Evolutionary conservation across 352 stramenopile species (phyloP), one percentile per base, ranked within the genome.

Genomic region (Pythium monospermum): DNA sequence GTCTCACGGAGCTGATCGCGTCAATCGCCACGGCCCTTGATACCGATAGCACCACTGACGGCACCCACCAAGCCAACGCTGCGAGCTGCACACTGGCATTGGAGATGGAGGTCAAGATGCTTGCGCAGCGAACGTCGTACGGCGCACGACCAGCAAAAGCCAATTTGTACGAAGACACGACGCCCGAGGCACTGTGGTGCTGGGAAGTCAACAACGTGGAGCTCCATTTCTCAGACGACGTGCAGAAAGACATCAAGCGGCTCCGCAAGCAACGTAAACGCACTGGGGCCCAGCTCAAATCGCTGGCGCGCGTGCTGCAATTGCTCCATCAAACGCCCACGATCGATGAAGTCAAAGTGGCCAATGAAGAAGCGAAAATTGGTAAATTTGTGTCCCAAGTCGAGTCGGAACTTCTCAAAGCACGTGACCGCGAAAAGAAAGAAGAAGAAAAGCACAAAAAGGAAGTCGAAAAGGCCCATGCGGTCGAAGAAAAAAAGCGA

Each of bases 21-120:
- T 40, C 36, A 13, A 49, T 67, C n/a, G 12, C 41, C 1, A 40
- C 22, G 11, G 19, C 15, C 12, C 26, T 65, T 5, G 33, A 15
- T 7, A 13, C 12, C n/a, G 36, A 23, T 42, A 23, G 19, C 19
- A 10, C 36, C 16, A 23, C 5, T 22, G 22, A 35, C 31, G 27
- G n/a, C n/a, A n/a, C n/a, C n/a, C n/a, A n/a, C 19, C 28, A 43
- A 7, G 18, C 19, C 8, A 19, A 41, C 18, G 30, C 30, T 8
- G 16, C 35, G 28, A 49, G 46, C 12, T 49, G 33, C 27, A 42
- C 59, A 15, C 43, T 87, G 18, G 61, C 57, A 22, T 37, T 94
- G 42, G 79, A 94, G 53, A 91, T 92, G 83, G 83, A 89, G 45
- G 87, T 95, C 46, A 95, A 95, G 59, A 87, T 87, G 68, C 64